Evolutionary conservation across 371 early-diverging fungal species (phyloP).

Genomic region (Mucor velutinosus): DNA sequence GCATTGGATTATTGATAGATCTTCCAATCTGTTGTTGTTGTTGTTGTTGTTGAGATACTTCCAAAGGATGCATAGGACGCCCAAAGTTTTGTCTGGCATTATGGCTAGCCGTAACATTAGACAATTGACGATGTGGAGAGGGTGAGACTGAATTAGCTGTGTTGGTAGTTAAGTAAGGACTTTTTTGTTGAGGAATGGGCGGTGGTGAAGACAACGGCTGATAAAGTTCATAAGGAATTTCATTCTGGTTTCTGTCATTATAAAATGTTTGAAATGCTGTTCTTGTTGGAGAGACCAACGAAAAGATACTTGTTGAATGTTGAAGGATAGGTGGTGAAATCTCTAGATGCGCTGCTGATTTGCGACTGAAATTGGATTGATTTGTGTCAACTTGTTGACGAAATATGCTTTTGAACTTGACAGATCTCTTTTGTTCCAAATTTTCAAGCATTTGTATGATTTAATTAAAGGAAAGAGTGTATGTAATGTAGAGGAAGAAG

Average conservation of each 20-base stretch:
- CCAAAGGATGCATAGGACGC: slow-evolving; percentile 4
- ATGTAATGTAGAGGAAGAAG: background rate
- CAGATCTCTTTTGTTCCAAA: slow-evolving; percentile 6
- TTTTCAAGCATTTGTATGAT: slow-evolving; percentile 7
- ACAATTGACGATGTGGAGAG: background rate
- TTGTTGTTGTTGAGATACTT: background rate
- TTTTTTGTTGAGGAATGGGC: slow-evolving; percentile 6
- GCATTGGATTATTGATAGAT: background rate
- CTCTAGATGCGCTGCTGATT: slow-evolving; percentile 10
- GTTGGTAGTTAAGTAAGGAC: background rate
- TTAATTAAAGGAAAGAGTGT: background rate
- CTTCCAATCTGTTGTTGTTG: background rate
- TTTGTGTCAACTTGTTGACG: slow-evolving; percentile 5
- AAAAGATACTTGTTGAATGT: slow-evolving; percentile 47
- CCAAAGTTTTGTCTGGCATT: background rate
- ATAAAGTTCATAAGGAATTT: slow-evolving; percentile 32
- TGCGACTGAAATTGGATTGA: slow-evolving; percentile 3
- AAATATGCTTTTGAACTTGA: slow-evolving; percentile 13
- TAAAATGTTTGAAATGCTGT: slow-evolving; percentile 18
- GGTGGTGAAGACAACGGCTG: slow-evolving; percentile 31
- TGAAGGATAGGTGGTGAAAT: slow-evolving; percentile 46
- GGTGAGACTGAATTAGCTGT: slow-evolving; percentile 17
- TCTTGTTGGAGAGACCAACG: slow-evolving; percentile 45
- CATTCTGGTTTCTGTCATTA: background rate
- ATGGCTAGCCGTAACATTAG: background rate